Evolutionary conservation across 257 asterid species (phyloP), one percentile per base, ranked within the genome.

Genomic region (Solanum infundibuliforme): DNA sequence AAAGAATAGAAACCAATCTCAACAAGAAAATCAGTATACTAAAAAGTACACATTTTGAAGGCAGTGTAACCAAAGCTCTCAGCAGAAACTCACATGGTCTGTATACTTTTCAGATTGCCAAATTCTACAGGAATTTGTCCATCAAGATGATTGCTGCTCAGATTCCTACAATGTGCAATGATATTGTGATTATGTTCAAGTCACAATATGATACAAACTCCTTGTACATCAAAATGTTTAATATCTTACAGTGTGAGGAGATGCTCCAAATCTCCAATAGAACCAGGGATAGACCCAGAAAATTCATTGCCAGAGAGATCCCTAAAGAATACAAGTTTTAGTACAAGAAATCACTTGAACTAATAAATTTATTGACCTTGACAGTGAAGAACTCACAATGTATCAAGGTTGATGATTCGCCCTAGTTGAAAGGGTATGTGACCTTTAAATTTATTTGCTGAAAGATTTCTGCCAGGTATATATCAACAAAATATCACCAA

Each of bases 211-310:
- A 81, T 18, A 72, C 25, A 27, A 52, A 12, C 29, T 41, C 8
- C 71, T 23, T 12, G 34, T 23, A 27, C 12, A 48, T 39, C 11
- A 32, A 13, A 34, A 82, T 52, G 36, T 34, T 29, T 31, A 16
- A 14, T 43, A 21, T 79, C 99, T 87, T 92, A 97, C 99, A 97
- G 89, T 43, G 93, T 96, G 87, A 97, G 98, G 84, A 97, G 98
- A 90, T 97, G 99, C 93, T 97, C 99, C 89, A 97, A 90, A 90
- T 95, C 98, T 79, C 99, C 99, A 34, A 95, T 93, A 11, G 99
- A 95, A 86, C 95, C 93, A 32, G 99, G 99, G 89, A 97, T 86
- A 16, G 90, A 86, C 83, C 99, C 99, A 29, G 98, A 90, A 87
- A 97, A 95, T 21, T 90, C 91, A 83, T 96, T 97, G 88, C 95